Evolutionary conservation across 1,139 yeast species (phyloP).

Genomic region (Candida albicans): DNA sequence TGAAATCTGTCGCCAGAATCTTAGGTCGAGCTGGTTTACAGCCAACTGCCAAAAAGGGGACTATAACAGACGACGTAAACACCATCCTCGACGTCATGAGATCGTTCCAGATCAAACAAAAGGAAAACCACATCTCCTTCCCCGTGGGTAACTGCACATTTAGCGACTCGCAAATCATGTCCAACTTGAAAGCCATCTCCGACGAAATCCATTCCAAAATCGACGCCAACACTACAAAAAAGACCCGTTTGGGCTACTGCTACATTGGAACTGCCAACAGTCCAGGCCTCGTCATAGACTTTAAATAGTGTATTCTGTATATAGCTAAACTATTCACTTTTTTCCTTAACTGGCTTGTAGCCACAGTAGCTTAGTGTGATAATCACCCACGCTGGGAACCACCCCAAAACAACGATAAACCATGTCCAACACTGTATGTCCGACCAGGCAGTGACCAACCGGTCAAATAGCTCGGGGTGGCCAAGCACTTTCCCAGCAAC

Average conservation of each 20-base stretch:
- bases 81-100: constrained; percentile 19
- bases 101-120: constrained; percentile 70
- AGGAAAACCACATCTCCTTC: constrained; percentile 56
- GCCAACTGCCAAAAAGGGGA: constrained; percentile 86
- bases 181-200: constrained; percentile 71
- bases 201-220: constrained; percentile 50
- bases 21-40: constrained; percentile 89
- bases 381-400: constrained; percentile 82
- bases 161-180: constrained; percentile 71
- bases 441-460: constrained; percentile 63
- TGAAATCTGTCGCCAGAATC: constrained; percentile 67
- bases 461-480: constrained; percentile 39
- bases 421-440: constrained; percentile 86
- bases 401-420: constrained; percentile 69
- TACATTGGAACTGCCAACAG: constrained; percentile 11
- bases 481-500: constrained; percentile 35
- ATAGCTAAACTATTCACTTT: constrained; percentile 1
- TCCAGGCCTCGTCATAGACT: constrained; percentile 13
- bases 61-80: constrained; percentile 70
- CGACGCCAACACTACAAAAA: constrained; percentile 13
- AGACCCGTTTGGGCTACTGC: constrained; percentile 14
- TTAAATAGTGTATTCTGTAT: constrained; percentile 4
- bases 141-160: constrained; percentile 81
- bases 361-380: constrained; percentile 32
- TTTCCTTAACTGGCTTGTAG: constrained; percentile 11